These are phyloP conservation scores for Nothophytophthora sp. DNA, from an alignment of 352 stramenopile genomes.

Conservation along the genomic window DNA sequence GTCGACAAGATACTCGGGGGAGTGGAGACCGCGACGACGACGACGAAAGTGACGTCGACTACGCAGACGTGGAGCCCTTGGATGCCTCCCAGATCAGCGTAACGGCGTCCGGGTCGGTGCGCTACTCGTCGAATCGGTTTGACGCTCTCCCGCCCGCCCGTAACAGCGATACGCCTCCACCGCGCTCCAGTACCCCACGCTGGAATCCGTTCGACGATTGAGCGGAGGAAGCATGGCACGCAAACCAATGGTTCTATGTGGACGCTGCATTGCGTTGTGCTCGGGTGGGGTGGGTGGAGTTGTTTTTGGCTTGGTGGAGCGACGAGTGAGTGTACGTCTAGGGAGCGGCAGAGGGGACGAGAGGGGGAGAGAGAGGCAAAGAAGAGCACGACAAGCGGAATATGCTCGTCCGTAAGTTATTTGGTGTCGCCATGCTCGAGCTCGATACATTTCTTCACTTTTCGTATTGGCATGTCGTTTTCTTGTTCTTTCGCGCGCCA, in stretches of 20 bases:
- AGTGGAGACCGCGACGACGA: conserved; percentile 20
- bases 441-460: too few relatives aligned
- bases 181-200: conserved; percentile 19
- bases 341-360: not conserved
- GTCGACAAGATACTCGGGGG: conserved; percentile 12
- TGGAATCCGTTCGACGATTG: conserved; percentile 34
- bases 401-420: conserved; percentile 55
- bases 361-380: conserved; percentile 9
- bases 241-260: conserved; percentile 13
- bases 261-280: too few relatives aligned
- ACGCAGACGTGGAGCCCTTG: conserved; percentile 31
- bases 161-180: conserved; percentile 10
- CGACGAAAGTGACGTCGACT: conserved; percentile 27
- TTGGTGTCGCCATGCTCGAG: too few relatives aligned
- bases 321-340: conserved; percentile 16
- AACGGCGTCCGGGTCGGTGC: conserved; percentile 20
- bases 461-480: too few relatives aligned
- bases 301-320: conserved; percentile 9
- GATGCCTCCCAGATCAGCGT: conserved; percentile 31
- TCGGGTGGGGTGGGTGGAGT: too few relatives aligned
- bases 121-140: conserved; percentile 20
- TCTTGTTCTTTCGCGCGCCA: too few relatives aligned
- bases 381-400: conserved; percentile 31
- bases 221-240: conserved; percentile 1
- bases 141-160: conserved; percentile 7